phyloP scores from a whole-genome alignment of 805 yeast species.

The Candida sphagnicola region DNA sequence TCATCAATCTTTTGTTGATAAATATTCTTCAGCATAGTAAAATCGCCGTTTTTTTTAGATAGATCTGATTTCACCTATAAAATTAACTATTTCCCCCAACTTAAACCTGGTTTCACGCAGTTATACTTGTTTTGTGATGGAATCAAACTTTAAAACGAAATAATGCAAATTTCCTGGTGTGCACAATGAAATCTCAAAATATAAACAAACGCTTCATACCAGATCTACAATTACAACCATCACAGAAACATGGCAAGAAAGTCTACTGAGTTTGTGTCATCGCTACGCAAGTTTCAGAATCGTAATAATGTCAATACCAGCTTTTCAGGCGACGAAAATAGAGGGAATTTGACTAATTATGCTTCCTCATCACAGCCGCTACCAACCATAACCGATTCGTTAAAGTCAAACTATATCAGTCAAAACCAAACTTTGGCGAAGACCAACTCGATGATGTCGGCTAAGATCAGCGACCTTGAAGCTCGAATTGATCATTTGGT shows the following conservation, averaged over 20 bases:
- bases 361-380: neutral
- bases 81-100: neutral
- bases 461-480: constrained; percentile 52
- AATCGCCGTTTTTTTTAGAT: neutral
- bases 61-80: neutral
- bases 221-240: neutral
- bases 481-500: constrained; percentile 44
- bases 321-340: neutral
- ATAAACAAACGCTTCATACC: neutral
- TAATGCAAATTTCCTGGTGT: neutral
- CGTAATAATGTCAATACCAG: neutral
- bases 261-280: constrained; percentile 2
- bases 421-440: constrained; percentile 61
- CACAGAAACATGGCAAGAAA: constrained; percentile 2
- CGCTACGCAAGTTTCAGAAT: constrained; percentile 1
- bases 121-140: neutral
- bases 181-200: neutral
- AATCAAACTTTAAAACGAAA: no score
- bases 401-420: constrained; percentile 18
- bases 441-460: constrained; percentile 50
- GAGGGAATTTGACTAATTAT: neutral
- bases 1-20: constrained; percentile 33
- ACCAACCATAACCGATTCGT: neutral
- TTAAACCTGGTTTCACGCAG: no score
- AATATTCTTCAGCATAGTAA: constrained; percentile 3